These are phyloP conservation scores for Trichoderma atrobrunneum DNA, from an alignment of 2,329 filamentous ascomycete genomes.

Conservation along the genomic window DNA sequence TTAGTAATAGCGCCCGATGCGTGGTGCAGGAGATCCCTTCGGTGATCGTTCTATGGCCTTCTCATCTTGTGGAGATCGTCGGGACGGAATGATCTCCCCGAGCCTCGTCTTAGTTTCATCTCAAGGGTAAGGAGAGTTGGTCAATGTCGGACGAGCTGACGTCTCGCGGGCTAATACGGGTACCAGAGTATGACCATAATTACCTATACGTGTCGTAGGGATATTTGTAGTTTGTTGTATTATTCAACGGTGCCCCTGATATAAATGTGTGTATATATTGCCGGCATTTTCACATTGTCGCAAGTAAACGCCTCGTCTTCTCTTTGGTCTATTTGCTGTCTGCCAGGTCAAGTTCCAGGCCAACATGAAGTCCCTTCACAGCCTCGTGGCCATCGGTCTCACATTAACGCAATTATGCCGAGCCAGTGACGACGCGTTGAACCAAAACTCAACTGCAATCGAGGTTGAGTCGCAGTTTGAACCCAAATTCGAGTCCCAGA, in stretches of 20 bases:
- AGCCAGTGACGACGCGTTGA: neutral
- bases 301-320: neutral
- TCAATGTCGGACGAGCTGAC: neutral
- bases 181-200: neutral
- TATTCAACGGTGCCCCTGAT: neutral
- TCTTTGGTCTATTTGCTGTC: neutral
- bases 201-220: too few relatives aligned
- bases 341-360: too few relatives aligned
- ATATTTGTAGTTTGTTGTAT: neutral
- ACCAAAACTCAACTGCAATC: neutral
- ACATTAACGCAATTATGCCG: neutral
- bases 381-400: neutral
- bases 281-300: neutral
- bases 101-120: neutral
- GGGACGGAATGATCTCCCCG: neutral
- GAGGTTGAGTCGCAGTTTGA: neutral
- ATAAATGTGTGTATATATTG: neutral
- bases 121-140: neutral
- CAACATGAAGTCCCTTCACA: too few relatives aligned
- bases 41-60: neutral
- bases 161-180: neutral
- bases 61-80: neutral
- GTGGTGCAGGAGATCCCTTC: neutral
- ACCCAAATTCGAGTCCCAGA: neutral
- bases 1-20: neutral